Evolutionary conservation across 768 basidiomycete species (phyloP).

Genomic region (Guyanaporus albipodus): DNA sequence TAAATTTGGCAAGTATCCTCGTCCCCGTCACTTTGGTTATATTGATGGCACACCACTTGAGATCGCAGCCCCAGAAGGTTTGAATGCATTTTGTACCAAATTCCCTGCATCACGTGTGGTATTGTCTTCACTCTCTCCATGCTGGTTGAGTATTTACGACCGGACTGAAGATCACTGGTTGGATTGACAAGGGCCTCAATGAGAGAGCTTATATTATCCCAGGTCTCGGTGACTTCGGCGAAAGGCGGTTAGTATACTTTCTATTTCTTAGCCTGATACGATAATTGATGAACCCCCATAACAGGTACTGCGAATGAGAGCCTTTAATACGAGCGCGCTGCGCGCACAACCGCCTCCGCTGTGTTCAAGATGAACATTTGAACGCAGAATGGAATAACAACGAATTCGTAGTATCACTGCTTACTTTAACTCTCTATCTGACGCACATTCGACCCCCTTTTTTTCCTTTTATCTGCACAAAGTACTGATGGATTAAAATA

Average conservation of each 20-base stretch:
- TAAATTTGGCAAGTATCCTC: slow-evolving; percentile 66
- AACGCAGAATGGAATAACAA: too few species aligned
- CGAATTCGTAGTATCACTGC: too few species aligned
- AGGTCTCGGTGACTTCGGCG: slow-evolving; percentile 97
- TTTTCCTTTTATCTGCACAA: too few species aligned
- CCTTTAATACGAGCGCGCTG: too few species aligned
- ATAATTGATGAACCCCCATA: not conserved
- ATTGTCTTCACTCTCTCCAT: slow-evolving; percentile 27
- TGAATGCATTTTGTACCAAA: slow-evolving; percentile 69
- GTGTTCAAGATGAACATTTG: too few species aligned
- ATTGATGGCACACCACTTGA: slow-evolving; percentile 31
- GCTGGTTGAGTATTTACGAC: not conserved
- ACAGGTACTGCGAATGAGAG: slow-evolving; percentile 25
- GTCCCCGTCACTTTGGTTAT: not conserved
- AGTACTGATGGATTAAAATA: not conserved
- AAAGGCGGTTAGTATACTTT: slow-evolving; percentile 56
- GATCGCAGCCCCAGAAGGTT: slow-evolving; percentile 91
- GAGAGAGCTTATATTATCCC: slow-evolving; percentile 90
- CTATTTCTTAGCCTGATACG: not conserved
- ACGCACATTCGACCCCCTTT: too few species aligned
- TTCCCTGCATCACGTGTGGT: slow-evolving; percentile 80
- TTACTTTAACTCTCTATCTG: too few species aligned
- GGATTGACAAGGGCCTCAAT: slow-evolving; percentile 92
- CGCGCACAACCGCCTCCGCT: too few species aligned
- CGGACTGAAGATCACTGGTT: slow-evolving; percentile 73